Conservation (phyloP, 306 rosid genomes). For the Boehmeria nivea region DNA sequence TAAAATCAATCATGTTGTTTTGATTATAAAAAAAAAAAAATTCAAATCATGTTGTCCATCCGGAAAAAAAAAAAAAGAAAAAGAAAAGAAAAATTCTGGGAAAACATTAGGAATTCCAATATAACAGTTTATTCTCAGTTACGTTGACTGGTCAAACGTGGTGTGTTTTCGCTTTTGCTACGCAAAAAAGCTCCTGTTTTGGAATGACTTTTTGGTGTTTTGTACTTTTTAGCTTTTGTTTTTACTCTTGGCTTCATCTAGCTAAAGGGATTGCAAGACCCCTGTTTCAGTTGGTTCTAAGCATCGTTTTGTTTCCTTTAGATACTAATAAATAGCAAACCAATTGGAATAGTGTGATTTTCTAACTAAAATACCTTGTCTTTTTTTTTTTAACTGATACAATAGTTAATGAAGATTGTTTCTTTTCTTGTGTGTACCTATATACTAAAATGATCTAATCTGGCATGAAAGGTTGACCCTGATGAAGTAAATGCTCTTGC, state of each 20-base stretch:
- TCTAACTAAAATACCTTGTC: not conserved
- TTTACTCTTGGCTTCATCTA: conserved; percentile 1
- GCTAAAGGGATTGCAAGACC: conserved; percentile 3
- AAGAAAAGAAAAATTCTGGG: not conserved
- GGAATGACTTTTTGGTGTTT: not conserved
- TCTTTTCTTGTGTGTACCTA: not conserved
- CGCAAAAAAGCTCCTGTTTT: not conserved
- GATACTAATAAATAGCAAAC: too few relatives aligned
- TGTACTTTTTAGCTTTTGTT: too few relatives aligned
- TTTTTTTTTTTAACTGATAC: too few relatives aligned
- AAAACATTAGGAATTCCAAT: not conserved
- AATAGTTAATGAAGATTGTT: too few relatives aligned
- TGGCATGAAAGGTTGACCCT: conserved; percentile 44
- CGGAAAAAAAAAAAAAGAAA: not conserved
- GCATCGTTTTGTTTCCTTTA: too few relatives aligned
- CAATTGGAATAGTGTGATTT: not conserved
- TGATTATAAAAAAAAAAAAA: not conserved
- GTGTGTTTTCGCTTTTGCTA: not conserved
- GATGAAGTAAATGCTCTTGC: conserved; percentile 67
- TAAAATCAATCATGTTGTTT: not conserved
- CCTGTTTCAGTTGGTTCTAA: too few relatives aligned
- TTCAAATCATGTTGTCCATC: too few relatives aligned
- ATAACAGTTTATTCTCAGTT: not conserved
- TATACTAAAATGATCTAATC: conserved; percentile 9
- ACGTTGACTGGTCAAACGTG: not conserved